Conservation (phyloP, 208 protist species). For the Balamuthia mandrillaris region DNA sequence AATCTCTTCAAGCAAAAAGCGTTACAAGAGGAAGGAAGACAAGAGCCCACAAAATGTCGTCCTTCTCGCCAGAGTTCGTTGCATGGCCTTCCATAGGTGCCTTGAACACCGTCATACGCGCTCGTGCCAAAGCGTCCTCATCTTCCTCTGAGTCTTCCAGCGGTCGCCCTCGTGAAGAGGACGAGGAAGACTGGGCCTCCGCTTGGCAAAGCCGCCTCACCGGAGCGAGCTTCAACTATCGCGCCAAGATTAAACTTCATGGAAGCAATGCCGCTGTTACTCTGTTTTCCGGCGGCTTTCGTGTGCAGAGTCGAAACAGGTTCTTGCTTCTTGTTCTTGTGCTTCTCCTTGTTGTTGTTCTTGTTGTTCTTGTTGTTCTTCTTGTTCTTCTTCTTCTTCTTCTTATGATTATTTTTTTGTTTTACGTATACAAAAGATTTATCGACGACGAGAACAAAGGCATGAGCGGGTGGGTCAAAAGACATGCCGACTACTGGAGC, state of each 20-base stretch:
- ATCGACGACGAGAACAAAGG: conserved; percentile 18
- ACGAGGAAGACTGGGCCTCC: too few species aligned
- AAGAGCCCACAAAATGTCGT: too few species aligned
- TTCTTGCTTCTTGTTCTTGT: background rate
- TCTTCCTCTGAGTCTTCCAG: too few species aligned
- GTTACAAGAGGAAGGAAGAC: too few species aligned
- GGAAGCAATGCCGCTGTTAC: conserved; percentile 1
- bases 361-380: background rate
- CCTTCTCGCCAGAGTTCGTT: too few species aligned
- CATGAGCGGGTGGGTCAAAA: background rate
- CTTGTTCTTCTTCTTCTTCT: background rate
- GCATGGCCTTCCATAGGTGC: too few species aligned
- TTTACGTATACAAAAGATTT: background rate
- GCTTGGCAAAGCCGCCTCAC: too few species aligned
- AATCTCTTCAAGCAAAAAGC: too few species aligned
- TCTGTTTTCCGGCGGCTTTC: background rate
- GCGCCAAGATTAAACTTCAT: conserved; percentile 1
- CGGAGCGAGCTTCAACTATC: too few species aligned
- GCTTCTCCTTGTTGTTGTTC: background rate
- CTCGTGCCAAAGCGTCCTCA: too few species aligned
- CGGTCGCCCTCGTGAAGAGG: too few species aligned
- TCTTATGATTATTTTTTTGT: background rate
- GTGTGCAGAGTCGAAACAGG: conserved; percentile 16
- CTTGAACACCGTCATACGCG: too few species aligned
- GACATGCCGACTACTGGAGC: background rate